Evolutionary conservation across 2,329 filamentous ascomycete genomes (phyloP).

Genomic region (Xylariaceae sp.): DNA sequence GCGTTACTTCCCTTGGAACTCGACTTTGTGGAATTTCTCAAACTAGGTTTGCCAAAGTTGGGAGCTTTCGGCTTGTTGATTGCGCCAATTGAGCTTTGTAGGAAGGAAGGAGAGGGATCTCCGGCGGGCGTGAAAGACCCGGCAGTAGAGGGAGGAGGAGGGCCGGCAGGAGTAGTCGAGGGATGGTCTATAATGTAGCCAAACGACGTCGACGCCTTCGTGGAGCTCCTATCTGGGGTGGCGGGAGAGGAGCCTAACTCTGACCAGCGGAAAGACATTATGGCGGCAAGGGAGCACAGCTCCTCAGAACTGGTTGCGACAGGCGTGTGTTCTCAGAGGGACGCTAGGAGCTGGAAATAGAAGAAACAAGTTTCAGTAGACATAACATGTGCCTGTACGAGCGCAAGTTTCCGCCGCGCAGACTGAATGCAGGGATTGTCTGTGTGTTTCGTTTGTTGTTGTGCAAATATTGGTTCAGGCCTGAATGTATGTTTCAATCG

Average conservation of each 20-base stretch:
- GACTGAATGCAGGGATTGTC: background rate
- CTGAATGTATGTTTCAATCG: background rate
- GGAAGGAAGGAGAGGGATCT: constrained; percentile 60
- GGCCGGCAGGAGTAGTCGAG: constrained; percentile 60
- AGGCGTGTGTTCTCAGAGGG: background rate
- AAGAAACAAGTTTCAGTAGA: background rate
- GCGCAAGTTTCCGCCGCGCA: background rate
- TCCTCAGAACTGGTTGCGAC: constrained; percentile 17
- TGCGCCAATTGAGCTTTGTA: constrained; percentile 61
- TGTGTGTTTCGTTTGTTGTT: constrained; percentile 5
- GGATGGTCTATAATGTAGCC: constrained; percentile 52
- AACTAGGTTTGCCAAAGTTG: constrained; percentile 47
- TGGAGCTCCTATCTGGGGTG: constrained; percentile 54
- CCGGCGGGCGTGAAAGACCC: constrained; percentile 64
- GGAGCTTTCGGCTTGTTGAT: constrained; percentile 48
- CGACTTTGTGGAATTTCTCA: constrained; percentile 38
- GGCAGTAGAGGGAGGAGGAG: constrained; percentile 56
- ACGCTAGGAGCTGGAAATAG: constrained; percentile 1
- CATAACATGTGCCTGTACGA: background rate
- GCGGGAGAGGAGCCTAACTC: constrained; percentile 54
- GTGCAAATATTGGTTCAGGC: background rate
- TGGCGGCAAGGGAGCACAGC: constrained; percentile 22
- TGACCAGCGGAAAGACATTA: constrained; percentile 48
- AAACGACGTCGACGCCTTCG: constrained; percentile 45
- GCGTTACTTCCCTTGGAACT: constrained; percentile 49